Base-by-base conservation (phyloP, 2,329 filamentous ascomycete species). In the Alternaria triticimaculans region DNA sequence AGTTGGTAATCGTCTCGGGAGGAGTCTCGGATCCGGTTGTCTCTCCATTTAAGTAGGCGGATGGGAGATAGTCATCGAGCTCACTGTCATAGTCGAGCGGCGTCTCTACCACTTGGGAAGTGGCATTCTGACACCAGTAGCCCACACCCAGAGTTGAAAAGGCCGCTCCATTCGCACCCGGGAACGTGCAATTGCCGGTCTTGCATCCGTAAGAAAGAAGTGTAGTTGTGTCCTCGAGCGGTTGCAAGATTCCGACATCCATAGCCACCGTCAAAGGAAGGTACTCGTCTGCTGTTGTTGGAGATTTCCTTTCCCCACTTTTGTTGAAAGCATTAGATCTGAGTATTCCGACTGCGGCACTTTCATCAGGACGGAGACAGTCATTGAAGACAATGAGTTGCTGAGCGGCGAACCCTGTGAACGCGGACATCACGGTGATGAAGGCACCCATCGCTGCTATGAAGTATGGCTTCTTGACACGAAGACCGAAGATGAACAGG, bases 151-250 rank as follows among this genome's bases (percentile, higher is more conserved):
- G 8, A 12, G 65, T 65, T 15, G 62, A 63, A 14, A 61, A 67
- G 2, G 62, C 46, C 26, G 62, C 54, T 5, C 49, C 54, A 20
- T 58, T 33, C 23, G 33, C 33, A 12, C 21, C 6, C 3, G 58
- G 46, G 44, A 68, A 68, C 11, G 55, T 62, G 45, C 65, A 68
- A 37, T 68, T 65, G 14, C 65, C 65, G 11, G 43, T 68, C 14
- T n/a, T 50, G 25, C 65, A 68, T 25, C 63, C 59, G 14, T 41
- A 54, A 21, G 63, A 58, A 25, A 66, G 64, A 15, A 48, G 26
- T 15, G 23, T 61, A 20, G 65, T 67, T 26, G 41, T 51, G 48
- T 66, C 63, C 28, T 57, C 49, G 6, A 50, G 28, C 5, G 33
- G 37, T 48, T 66, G 60, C 11, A 66, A 25, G 4, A 64, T 41